Percentiles rank a stretch among this genome's conserved stretches.
Conservation (phyloP, 805 yeast genomes). For the Lipomyces japonicus region DNA sequence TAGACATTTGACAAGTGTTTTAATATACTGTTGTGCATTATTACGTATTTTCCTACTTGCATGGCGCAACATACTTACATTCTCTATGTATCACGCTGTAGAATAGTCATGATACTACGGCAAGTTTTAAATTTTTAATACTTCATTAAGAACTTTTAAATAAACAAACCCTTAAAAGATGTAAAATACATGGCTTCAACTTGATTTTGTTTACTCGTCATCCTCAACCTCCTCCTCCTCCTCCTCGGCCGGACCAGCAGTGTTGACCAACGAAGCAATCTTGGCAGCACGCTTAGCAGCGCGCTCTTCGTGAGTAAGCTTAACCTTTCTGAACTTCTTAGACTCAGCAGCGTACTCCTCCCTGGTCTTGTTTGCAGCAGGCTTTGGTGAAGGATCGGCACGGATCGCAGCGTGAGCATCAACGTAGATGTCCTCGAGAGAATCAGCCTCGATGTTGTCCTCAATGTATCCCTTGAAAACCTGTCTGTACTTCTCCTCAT, state of each 20-base stretch:
- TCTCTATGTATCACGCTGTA: neutral
- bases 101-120: neutral
- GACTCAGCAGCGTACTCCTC: constrained; percentile 97
- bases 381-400: constrained; percentile 89
- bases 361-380: constrained; percentile 91
- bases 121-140: neutral
- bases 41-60: no score
- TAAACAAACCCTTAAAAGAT: neutral
- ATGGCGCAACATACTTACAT: no score
- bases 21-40: no score
- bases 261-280: constrained; percentile 58
- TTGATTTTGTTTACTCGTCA: neutral
- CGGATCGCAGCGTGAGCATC: constrained; percentile 95
- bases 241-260: constrained; percentile 15
- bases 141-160: neutral
- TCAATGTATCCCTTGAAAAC: constrained; percentile 94
- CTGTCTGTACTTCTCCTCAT: constrained; percentile 98
- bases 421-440: constrained; percentile 89
- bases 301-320: constrained; percentile 90
- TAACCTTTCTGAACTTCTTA: constrained; percentile 82
- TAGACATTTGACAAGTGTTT: no score
- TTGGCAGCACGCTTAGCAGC: constrained; percentile 82
- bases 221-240: constrained; percentile 24
- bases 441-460: constrained; percentile 96
- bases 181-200: no score